These are phyloP conservation scores for Crithidia sp. DNA, from an alignment of 208 protist species.

Conservation along the genomic window DNA sequence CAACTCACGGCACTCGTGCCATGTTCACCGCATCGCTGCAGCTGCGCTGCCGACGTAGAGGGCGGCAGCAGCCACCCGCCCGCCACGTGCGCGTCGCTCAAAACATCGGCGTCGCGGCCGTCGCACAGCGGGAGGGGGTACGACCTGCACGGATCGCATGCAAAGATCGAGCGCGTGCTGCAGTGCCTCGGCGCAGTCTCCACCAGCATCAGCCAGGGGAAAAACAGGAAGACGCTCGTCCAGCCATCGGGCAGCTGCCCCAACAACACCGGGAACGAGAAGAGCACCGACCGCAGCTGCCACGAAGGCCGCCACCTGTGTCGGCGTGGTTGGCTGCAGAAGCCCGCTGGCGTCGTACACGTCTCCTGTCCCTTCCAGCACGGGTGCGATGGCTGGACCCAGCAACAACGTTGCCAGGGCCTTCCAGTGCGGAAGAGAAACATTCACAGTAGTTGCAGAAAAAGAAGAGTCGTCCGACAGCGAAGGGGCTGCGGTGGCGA, in stretches of 20 bases:
- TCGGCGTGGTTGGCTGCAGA: constrained; percentile 12
- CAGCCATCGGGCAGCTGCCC: constrained; percentile 18
- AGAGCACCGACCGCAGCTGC: constrained; percentile 2
- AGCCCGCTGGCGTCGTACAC: constrained; percentile 13
- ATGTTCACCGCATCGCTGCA: neutral
- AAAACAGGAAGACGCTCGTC: neutral
- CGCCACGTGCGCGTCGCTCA: constrained; percentile 3
- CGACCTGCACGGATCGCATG: constrained; percentile 23
- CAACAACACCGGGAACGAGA: constrained; percentile 12
- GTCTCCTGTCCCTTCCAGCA: neutral
- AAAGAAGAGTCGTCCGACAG: neutral
- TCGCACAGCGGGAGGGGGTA: constrained; percentile 28
- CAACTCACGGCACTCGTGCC: constrained; percentile 1
- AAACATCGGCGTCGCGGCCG: constrained; percentile 20
- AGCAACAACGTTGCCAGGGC: constrained; percentile 3
- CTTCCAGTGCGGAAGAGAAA: neutral
- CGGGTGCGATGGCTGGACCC: neutral
- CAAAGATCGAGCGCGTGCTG: constrained; percentile 22
- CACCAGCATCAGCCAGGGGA: neutral
- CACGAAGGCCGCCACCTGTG: constrained; percentile 10
- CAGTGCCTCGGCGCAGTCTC: constrained; percentile 2
- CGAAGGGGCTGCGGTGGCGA: neutral
- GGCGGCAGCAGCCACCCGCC: constrained; percentile 31
- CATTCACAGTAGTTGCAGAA: neutral
- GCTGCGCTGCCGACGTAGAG: constrained; percentile 10